These are phyloP conservation scores for Termitomyces eurrhizus DNA, from an alignment of 768 basidiomycete genomes.

Conservation along the genomic window DNA sequence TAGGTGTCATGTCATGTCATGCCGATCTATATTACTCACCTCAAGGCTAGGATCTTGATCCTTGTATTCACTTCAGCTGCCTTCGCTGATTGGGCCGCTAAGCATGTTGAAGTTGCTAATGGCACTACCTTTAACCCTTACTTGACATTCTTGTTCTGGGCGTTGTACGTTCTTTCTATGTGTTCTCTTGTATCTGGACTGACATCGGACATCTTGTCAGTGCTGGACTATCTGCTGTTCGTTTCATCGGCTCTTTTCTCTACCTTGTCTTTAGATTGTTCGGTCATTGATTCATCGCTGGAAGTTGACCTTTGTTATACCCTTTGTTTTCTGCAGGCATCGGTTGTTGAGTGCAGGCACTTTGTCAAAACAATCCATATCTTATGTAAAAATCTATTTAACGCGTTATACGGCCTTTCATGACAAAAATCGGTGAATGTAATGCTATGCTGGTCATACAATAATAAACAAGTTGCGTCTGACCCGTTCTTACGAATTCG, in stretches of 20 bases:
- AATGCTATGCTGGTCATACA: not conserved
- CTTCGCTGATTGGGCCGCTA: slow-evolving; percentile 69
- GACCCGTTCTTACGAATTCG: not conserved
- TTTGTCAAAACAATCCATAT: not conserved
- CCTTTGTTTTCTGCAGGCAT: slow-evolving; percentile 3
- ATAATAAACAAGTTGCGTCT: not conserved
- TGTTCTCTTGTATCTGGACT: not conserved
- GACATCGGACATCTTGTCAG: slow-evolving; percentile 29
- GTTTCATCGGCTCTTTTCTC: slow-evolving; percentile 74
- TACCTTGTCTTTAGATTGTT: slow-evolving; percentile 77
- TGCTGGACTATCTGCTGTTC: slow-evolving; percentile 75
- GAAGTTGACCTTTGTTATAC: not conserved
- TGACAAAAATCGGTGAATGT: not conserved
- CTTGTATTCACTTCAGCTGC: slow-evolving; percentile 72
- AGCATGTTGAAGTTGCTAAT: slow-evolving; percentile 46
- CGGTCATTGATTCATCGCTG: slow-evolving; percentile 40
- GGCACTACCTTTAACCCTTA: slow-evolving; percentile 83
- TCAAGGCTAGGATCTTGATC: slow-evolving; percentile 56
- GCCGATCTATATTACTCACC: not conserved
- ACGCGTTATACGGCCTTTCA: not conserved
- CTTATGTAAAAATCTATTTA: not conserved
- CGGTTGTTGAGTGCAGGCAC: not conserved
- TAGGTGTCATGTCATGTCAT: slow-evolving; percentile 25
- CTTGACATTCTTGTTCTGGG: slow-evolving; percentile 69
- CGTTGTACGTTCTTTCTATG: slow-evolving; percentile 21